Percentiles rank a stretch among this genome's conserved stretches.
Evolutionary conservation across 2,329 filamentous ascomycete species (phyloP).

Genomic region (Aspergillus pseudoglaucus): DNA sequence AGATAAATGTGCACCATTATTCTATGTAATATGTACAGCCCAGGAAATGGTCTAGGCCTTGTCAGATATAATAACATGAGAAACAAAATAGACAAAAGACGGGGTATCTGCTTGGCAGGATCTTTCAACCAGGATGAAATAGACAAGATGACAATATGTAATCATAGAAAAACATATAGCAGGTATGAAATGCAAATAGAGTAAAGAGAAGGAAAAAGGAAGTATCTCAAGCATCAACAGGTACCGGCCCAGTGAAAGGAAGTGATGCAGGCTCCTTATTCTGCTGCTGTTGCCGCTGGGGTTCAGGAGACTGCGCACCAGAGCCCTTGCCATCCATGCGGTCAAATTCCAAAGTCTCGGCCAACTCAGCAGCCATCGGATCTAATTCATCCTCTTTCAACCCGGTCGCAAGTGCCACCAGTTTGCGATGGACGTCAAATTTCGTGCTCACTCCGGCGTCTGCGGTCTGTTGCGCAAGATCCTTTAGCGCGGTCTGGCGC

Average conservation of each 20-base stretch:
- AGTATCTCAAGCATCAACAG: slow-evolving; percentile 25
- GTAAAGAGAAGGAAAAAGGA: neutral
- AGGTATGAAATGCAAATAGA: neutral
- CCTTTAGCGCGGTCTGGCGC: slow-evolving; percentile 31
- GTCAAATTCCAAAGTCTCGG: slow-evolving; percentile 40
- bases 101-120: slow-evolving; percentile 31
- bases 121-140: slow-evolving; percentile 1
- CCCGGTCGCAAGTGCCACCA: slow-evolving; percentile 42
- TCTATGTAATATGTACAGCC: neutral
- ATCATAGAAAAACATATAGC: neutral
- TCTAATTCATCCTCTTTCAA: slow-evolving; percentile 43
- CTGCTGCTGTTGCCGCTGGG: slow-evolving; percentile 15
- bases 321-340: slow-evolving; percentile 32
- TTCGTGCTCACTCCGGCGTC: slow-evolving; percentile 42
- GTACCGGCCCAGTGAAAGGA: slow-evolving; percentile 21
- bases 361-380: slow-evolving; percentile 41
- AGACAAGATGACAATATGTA: neutral
- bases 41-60: neutral
- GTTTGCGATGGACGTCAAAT: slow-evolving; percentile 41
- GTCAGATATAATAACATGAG: neutral
- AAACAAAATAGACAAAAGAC: slow-evolving; percentile 5
- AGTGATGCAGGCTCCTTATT: slow-evolving; percentile 19
- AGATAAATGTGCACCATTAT: too few species aligned
- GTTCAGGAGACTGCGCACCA: slow-evolving; percentile 22
- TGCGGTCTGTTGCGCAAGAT: slow-evolving; percentile 38